These are phyloP conservation scores for Trichoderma simmonsii DNA, from an alignment of 2,329 filamentous ascomycete genomes.

Conservation along the genomic window DNA sequence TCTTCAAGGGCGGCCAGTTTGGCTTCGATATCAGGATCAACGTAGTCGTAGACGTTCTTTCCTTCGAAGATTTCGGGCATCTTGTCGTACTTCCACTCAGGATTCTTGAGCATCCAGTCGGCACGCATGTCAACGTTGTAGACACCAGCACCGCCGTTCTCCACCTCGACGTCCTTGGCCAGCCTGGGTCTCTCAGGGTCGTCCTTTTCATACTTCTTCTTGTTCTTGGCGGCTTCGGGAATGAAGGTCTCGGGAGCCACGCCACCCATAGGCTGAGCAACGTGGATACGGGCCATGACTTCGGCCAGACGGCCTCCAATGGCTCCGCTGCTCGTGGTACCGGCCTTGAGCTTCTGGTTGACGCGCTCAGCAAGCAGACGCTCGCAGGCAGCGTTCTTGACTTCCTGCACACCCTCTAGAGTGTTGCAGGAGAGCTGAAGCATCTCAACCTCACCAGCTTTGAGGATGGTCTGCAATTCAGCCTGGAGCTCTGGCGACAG, in stretches of 20 bases:
- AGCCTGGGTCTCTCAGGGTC: constrained; percentile 81
- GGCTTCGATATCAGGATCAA: constrained; percentile 93
- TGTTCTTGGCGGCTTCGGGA: constrained; percentile 74
- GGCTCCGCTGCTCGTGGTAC: constrained; percentile 71
- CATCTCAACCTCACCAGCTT: constrained; percentile 86
- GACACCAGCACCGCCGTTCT: constrained; percentile 92
- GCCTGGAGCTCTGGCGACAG: constrained; percentile 74
- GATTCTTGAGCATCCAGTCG: constrained; percentile 82
- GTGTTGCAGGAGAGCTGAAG: constrained; percentile 94
- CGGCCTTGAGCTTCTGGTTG: constrained; percentile 92
- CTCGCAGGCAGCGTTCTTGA: constrained; percentile 94
- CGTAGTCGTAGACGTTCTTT: constrained; percentile 95
- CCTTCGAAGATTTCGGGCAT: constrained; percentile 92
- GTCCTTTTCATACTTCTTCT: constrained; percentile 85
- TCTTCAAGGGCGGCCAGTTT: constrained; percentile 91
- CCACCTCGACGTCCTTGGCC: constrained; percentile 82
- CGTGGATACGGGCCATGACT: constrained; percentile 91
- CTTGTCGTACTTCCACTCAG: constrained; percentile 94
- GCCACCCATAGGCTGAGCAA: constrained; percentile 87
- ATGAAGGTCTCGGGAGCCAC: constrained; percentile 78
- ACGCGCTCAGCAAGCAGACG: constrained; percentile 89
- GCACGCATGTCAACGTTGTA: constrained; percentile 91
- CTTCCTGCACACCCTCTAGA: constrained; percentile 86
- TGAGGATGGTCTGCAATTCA: constrained; percentile 74
- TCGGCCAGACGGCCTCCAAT: constrained; percentile 82